Base-by-base conservation (phyloP, 331 rosid species). In the Arachis monticola region DNA sequence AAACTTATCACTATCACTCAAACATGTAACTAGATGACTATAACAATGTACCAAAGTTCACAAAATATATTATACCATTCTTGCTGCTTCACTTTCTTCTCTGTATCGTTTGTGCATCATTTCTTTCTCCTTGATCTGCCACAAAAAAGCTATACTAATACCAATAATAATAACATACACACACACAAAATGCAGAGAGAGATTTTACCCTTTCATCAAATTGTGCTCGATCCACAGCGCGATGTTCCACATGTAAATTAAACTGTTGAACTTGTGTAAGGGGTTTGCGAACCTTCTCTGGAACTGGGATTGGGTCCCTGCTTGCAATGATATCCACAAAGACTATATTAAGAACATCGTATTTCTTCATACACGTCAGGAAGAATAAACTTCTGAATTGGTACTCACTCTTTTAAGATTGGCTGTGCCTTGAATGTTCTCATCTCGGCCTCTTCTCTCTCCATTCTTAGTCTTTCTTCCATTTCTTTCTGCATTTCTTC, bases 261-360 rank as follows among this genome's bases (percentile, higher is more conserved):
- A 95, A 83, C 74, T 80, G 82, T 56, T 92, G 85, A 74, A 95
- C 91, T 80, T 89, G 83, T 12, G 99, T 95, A 50, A 95, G 93
- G 69, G 99, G 99, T 81, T 76, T 92, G 69, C 99, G 96, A 60
- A 81, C 88, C 84, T 87, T 95, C 84, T 87, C 91, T 13, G 97
- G 92, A 74, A 95, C 84, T 61, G 97, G 97, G 78, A 95, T 87
- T 41, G 97, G 99, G 32, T 95, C 99, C 87, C 99, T 92, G 89
- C 78, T 71, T 60, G 51, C 41, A n/a, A 38, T 17, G 59, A 66
- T 55, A 17, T 42, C 48, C 69, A 76, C 32, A 12, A 32, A 73
- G 65, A 10, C 59, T n/a, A 14, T 7, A 53, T 13, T 53, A 53
- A 35, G 40, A 35, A 35, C 40, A 35, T 3, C 7, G 22, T 38